Evolutionary conservation across 2,329 filamentous ascomycete species (phyloP).

Genomic region (Coleophoma cylindrospora): DNA sequence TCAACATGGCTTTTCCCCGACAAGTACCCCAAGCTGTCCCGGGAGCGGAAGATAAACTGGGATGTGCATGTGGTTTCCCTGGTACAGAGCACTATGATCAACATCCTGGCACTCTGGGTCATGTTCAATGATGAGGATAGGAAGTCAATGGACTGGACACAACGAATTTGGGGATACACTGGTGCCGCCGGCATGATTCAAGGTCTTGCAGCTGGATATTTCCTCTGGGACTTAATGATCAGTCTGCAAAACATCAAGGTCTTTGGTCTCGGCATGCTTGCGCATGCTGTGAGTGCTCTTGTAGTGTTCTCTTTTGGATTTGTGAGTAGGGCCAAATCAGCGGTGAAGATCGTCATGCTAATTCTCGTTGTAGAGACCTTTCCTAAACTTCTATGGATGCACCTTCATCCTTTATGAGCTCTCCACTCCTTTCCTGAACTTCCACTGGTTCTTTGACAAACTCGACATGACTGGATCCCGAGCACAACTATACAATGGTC

Average conservation of each 20-base stretch:
- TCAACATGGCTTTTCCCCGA: constrained; percentile 57
- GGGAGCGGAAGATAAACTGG: constrained; percentile 69
- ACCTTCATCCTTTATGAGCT: constrained; percentile 86
- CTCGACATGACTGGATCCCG: constrained; percentile 71
- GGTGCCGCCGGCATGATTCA: constrained; percentile 68
- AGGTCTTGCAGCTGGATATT: constrained; percentile 74
- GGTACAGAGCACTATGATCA: constrained; percentile 70
- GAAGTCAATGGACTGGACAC: constrained; percentile 57
- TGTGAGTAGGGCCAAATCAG: constrained; percentile 45
- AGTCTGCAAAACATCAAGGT: constrained; percentile 63
- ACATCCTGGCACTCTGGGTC: constrained; percentile 66
- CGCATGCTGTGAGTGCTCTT: constrained; percentile 71
- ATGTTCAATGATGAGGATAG: constrained; percentile 66
- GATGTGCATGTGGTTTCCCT: constrained; percentile 83
- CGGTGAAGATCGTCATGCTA: constrained; percentile 3
- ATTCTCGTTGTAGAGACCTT: constrained; percentile 57
- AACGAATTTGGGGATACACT: constrained; percentile 74
- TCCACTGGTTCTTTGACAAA: constrained; percentile 93
- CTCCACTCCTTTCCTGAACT: constrained; percentile 78
- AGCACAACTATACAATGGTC: constrained; percentile 72
- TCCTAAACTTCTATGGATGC: constrained; percentile 76
- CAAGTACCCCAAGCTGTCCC: constrained; percentile 57
- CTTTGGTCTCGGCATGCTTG: constrained; percentile 56
- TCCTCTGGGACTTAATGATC: constrained; percentile 75
- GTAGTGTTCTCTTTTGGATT: constrained; percentile 74